Conservation (phyloP, 257 asterid genomes). For the Osmanthus fragrans region DNA sequence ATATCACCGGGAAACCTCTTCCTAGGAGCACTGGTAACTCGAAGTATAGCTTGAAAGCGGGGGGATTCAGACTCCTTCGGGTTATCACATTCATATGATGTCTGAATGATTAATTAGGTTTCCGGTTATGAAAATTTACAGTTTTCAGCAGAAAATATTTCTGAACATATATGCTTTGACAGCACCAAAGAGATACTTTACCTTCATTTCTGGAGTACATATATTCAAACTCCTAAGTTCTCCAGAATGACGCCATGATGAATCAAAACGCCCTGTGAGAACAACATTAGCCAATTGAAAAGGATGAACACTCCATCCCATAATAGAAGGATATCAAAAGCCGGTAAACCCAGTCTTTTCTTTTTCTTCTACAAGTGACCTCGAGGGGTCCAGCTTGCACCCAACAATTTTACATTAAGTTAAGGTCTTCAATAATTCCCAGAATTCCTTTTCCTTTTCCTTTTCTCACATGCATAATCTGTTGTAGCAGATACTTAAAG, state of each 20-base stretch:
- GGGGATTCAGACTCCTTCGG: slow-evolving; percentile 99
- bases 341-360: neutral
- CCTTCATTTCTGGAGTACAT: slow-evolving; percentile 47
- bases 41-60: slow-evolving; percentile 96
- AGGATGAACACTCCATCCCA: neutral
- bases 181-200: slow-evolving; percentile 29
- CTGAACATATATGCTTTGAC: slow-evolving; percentile 14
- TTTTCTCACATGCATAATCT: too few species aligned
- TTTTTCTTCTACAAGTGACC: neutral
- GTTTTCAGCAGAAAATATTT: neutral
- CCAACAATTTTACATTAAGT: neutral
- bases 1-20: slow-evolving; percentile 95
- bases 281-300: neutral
- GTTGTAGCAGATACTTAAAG: neutral
- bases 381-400: neutral
- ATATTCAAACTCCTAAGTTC: slow-evolving; percentile 33
- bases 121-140: slow-evolving; percentile 18
- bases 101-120: slow-evolving; percentile 36
- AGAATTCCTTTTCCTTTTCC: neutral
- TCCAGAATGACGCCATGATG: slow-evolving; percentile 47
- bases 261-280: slow-evolving; percentile 30
- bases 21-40: slow-evolving; percentile 97
- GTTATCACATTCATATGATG: slow-evolving; percentile 86
- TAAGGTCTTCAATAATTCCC: neutral
- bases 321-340: neutral